Percentiles rank a stretch among this genome's conserved stretches.
Conservation (phyloP, 352 stramenopile genomes). For the Phytophthora brassicae region DNA sequence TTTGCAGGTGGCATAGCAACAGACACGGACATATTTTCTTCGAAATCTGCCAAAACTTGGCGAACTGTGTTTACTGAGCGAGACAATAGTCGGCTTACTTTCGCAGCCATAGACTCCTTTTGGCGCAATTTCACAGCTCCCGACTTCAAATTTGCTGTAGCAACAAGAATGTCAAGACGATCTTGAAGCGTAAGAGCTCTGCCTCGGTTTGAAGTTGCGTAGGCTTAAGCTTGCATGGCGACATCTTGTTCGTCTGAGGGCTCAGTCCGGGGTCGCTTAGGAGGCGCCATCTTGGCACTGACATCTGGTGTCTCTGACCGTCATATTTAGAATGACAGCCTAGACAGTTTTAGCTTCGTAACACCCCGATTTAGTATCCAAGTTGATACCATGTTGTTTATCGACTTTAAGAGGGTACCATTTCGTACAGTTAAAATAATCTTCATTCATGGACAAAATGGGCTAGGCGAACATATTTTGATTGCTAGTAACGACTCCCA, state of each 20-base stretch:
- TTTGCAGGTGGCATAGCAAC: neutral
- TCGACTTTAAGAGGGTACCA: neutral
- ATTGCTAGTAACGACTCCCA: neutral
- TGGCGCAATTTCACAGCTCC: conserved; percentile 1
- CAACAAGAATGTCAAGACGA: neutral
- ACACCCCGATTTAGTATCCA: neutral
- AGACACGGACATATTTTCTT: neutral
- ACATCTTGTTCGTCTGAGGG: neutral
- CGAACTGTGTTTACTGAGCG: neutral
- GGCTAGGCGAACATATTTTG: neutral
- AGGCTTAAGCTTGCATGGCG: neutral
- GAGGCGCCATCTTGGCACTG: neutral
- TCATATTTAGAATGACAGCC: neutral
- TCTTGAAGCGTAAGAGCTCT: neutral
- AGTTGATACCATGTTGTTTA: neutral
- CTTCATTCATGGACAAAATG: neutral
- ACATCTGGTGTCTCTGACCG: neutral
- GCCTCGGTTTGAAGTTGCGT: neutral
- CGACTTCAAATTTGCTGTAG: neutral
- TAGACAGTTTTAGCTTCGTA: neutral
- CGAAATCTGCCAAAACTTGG: neutral
- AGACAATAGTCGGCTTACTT: neutral
- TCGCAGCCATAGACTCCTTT: neutral
- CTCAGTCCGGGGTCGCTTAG: neutral
- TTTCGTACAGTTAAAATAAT: neutral